phyloP scores from a whole-genome alignment of 768 basidiomycete species.

The Leccinum uliginosum region DNA sequence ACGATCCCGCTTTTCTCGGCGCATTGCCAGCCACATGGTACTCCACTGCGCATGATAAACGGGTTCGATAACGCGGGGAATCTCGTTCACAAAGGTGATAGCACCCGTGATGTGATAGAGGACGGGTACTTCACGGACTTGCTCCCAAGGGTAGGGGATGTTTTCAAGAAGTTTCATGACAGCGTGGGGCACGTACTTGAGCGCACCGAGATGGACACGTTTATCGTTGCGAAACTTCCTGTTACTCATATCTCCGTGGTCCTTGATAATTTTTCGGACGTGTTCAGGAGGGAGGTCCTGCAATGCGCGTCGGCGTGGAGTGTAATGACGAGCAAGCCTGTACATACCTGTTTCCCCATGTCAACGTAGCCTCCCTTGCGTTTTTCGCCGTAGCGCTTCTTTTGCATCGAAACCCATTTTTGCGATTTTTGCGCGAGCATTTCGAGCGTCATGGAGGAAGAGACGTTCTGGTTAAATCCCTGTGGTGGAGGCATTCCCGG shows the following conservation, averaged over 20 bases:
- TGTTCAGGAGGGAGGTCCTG: slow-evolving; percentile 96
- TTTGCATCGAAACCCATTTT: slow-evolving; percentile 96
- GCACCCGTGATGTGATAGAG: slow-evolving; percentile 99
- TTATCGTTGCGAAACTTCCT: slow-evolving; percentile 99
- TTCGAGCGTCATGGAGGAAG: slow-evolving; percentile 52
- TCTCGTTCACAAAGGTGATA: slow-evolving; percentile 99
- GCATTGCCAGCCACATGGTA: slow-evolving; percentile 99
- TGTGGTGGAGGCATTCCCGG: slow-evolving; percentile 39
- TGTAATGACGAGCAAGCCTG: background rate
- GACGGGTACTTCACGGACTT: slow-evolving; percentile 98
- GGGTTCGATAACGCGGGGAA: slow-evolving; percentile 94
- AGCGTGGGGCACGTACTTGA: slow-evolving; percentile 98
- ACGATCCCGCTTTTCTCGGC: slow-evolving; percentile 96
- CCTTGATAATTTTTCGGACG: slow-evolving; percentile 98
- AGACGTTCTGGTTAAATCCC: slow-evolving; percentile 28
- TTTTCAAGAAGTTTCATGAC: slow-evolving; percentile 99
- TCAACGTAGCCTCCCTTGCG: slow-evolving; percentile 85
- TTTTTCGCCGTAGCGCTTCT: slow-evolving; percentile 88
- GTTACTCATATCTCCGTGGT: slow-evolving; percentile 99
- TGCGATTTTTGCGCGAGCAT: slow-evolving; percentile 87
- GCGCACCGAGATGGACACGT: slow-evolving; percentile 95
- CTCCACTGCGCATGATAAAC: slow-evolving; percentile 99
- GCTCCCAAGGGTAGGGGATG: slow-evolving; percentile 97
- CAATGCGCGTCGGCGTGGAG: slow-evolving; percentile 5
- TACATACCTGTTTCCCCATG: slow-evolving; percentile 84